Evolutionary conservation across 228 moss, liverwort and hornwort species (phyloP).

Genomic region (Sphagnum fallax): DNA sequence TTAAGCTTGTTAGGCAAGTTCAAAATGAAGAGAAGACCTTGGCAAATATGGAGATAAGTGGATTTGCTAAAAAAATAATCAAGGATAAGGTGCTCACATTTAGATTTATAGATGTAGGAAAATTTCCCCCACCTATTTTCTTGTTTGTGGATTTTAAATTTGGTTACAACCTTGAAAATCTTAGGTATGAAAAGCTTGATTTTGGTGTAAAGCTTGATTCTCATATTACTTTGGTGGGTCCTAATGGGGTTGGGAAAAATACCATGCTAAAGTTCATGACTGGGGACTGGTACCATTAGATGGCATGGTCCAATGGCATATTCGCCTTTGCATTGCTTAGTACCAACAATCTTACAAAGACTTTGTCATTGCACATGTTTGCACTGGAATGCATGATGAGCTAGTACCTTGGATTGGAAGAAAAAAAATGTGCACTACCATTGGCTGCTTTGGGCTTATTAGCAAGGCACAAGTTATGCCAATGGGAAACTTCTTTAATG

Average conservation of each 20-base stretch:
- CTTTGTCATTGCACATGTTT: slow-evolving; percentile 47
- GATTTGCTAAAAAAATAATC: slow-evolving; percentile 88
- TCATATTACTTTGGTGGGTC: slow-evolving; percentile 84
- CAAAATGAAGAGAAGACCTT: slow-evolving; percentile 97
- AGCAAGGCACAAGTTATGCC: slow-evolving; percentile 91
- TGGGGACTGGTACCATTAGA: slow-evolving; percentile 80
- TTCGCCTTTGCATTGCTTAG: slow-evolving; percentile 92
- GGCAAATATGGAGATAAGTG: slow-evolving; percentile 96
- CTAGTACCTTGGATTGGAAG: slow-evolving; percentile 79
- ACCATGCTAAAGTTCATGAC: slow-evolving; percentile 90
- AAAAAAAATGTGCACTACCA: slow-evolving; percentile 82
- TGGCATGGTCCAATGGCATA: slow-evolving; percentile 94
- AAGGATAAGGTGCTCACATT: slow-evolving; percentile 84
- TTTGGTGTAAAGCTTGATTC: slow-evolving; percentile 95
- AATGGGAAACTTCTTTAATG: slow-evolving; percentile 82
- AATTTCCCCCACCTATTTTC: slow-evolving; percentile 86
- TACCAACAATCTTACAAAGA: slow-evolving; percentile 87
- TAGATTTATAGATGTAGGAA: slow-evolving; percentile 93
- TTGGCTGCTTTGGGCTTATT: slow-evolving; percentile 73
- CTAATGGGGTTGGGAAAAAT: slow-evolving; percentile 94
- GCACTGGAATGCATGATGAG: slow-evolving; percentile 84
- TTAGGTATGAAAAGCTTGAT: slow-evolving; percentile 79
- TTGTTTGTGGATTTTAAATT: slow-evolving; percentile 85
- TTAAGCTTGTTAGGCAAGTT: slow-evolving; percentile 90
- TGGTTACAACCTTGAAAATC: slow-evolving; percentile 54